Percentiles rank a stretch among this genome's conserved stretches.
Evolutionary conservation across 257 asterid species (phyloP).

Genomic region (Nemophila menziesii): DNA sequence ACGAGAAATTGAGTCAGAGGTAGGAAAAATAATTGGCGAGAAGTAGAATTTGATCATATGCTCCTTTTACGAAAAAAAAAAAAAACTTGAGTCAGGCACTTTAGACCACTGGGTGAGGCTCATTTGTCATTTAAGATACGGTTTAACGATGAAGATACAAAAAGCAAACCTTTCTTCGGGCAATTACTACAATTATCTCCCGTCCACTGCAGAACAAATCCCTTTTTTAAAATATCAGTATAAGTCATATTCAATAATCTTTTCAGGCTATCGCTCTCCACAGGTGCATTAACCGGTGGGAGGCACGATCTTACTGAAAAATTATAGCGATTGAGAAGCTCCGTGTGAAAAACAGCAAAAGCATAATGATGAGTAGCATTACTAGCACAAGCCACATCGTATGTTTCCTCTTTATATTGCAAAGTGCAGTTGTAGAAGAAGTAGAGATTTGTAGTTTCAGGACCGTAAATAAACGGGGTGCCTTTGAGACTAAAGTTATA

Average conservation of each 20-base stretch:
- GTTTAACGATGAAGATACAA: not conserved
- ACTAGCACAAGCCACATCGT: constrained; percentile 28
- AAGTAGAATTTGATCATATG: no score
- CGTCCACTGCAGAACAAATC: constrained; percentile 36
- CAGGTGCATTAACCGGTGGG: constrained; percentile 24
- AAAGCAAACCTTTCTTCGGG: constrained; percentile 14
- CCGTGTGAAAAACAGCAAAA: constrained; percentile 35
- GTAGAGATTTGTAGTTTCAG: constrained; percentile 36
- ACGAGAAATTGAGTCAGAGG: not conserved
- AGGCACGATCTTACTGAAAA: constrained; percentile 24
- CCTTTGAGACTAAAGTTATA: constrained; percentile 25
- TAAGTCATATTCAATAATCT: constrained; percentile 24
- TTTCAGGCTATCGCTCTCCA: constrained; percentile 11
- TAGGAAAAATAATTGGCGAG: not conserved
- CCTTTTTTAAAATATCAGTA: constrained; percentile 19
- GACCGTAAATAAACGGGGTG: constrained; percentile 34
- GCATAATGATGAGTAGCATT: constrained; percentile 19
- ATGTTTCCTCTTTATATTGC: constrained; percentile 26
- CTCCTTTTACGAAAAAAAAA: no score
- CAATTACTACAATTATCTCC: constrained; percentile 18
- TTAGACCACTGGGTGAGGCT: constrained; percentile 5
- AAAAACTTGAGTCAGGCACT: no score
- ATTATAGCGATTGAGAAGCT: constrained; percentile 26
- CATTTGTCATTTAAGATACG: not conserved
- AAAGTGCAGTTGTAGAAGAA: constrained; percentile 36